Percentiles rank a stretch among this genome's conserved stretches.
Conservation (phyloP, 352 stramenopile species). For the Pythium periplocum region DNA sequence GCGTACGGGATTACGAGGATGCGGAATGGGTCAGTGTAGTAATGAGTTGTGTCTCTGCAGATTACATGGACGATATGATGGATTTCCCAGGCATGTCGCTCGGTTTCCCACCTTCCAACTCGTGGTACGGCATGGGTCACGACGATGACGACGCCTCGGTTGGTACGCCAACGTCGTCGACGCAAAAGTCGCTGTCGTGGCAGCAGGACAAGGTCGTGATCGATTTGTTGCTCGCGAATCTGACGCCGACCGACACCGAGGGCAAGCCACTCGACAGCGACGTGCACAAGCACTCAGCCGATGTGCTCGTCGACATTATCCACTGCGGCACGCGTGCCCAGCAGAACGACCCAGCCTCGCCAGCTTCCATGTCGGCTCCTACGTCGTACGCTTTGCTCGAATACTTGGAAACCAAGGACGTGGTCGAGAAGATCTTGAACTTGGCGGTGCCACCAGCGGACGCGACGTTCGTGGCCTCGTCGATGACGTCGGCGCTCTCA, state of each 20-base stretch:
- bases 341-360: conserved; percentile 62
- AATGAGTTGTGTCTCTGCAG: conserved; percentile 14
- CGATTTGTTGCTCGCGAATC: conserved; percentile 54
- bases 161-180: conserved; percentile 49
- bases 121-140: conserved; percentile 55
- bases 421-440: conserved; percentile 62
- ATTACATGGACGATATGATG: conserved; percentile 86
- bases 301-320: conserved; percentile 83
- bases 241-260: conserved; percentile 31
- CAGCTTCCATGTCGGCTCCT: conserved; percentile 40
- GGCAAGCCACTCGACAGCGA: conserved; percentile 47
- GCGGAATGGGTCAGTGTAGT: not conserved
- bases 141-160: conserved; percentile 70
- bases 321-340: conserved; percentile 75
- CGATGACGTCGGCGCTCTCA: conserved; percentile 76
- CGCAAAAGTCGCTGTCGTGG: conserved; percentile 71
- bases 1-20: not conserved
- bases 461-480: conserved; percentile 38
- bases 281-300: conserved; percentile 78
- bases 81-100: conserved; percentile 81
- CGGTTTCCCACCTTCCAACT: conserved; percentile 63
- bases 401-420: conserved; percentile 69
- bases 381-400: conserved; percentile 70
- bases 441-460: conserved; percentile 42
- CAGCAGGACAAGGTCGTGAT: conserved; percentile 68